These are phyloP conservation scores for Prototheca wickerhamii DNA, from an alignment of 163 green algal species.

Conservation along the genomic window DNA sequence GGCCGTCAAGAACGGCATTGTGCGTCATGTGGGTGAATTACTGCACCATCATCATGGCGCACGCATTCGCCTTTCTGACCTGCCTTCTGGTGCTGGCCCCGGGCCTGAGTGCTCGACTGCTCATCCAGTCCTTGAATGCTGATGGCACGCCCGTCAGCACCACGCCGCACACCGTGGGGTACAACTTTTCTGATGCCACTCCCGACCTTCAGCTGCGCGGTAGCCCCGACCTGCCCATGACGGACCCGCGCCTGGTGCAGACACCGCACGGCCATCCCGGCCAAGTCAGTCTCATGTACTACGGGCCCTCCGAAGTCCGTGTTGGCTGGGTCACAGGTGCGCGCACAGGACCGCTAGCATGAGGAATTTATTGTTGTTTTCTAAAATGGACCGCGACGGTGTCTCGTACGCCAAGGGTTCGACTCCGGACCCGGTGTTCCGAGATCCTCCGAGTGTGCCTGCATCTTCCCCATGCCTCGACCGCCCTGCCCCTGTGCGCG, in stretches of 20 bases:
- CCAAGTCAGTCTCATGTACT: background rate
- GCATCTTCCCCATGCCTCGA: no score
- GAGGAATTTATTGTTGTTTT: background rate
- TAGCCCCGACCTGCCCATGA: background rate
- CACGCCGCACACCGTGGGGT: background rate
- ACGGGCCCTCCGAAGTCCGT: background rate
- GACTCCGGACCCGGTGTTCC: no score
- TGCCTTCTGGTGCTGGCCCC: no score
- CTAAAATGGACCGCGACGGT: background rate
- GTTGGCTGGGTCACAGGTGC: background rate
- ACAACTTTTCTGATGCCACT: background rate
- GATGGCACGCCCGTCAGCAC: background rate
- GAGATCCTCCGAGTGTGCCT: no score
- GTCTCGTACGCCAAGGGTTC: background rate
- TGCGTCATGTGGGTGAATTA: no score
- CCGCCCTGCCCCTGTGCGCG: no score
- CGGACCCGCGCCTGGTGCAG: background rate
- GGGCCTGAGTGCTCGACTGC: no score
- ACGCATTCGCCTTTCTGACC: no score
- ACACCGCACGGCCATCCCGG: background rate
- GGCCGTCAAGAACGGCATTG: no score
- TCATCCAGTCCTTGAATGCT: no score
- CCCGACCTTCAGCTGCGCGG: background rate
- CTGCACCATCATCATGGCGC: no score
- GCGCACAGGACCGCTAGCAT: no score